Conservation (phyloP, 768 basidiomycete species). For the Coprinopsis sp. region DNA sequence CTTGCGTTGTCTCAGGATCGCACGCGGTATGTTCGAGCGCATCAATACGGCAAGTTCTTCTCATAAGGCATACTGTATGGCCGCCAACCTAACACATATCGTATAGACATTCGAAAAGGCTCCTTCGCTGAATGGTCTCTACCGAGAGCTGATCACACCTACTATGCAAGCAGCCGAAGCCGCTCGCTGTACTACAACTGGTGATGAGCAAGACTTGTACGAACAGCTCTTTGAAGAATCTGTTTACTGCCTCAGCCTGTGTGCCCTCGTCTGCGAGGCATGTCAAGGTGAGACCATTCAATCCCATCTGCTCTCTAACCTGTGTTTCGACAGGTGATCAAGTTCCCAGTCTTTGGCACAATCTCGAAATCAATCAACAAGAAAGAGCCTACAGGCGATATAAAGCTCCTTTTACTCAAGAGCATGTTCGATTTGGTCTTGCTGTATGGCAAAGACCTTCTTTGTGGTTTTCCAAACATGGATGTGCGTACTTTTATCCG, state of each 20-base stretch:
- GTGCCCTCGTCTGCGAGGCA: background rate
- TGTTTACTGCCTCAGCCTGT: background rate
- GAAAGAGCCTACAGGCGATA: background rate
- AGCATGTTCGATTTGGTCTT: conserved; percentile 1
- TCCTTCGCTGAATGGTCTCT: no score
- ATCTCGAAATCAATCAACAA: background rate
- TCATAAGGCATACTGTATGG: background rate
- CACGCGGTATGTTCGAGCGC: conserved; percentile 80
- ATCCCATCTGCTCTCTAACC: background rate
- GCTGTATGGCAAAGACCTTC: background rate
- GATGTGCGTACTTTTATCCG: no score
- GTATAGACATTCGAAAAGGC: background rate
- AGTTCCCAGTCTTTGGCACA: background rate
- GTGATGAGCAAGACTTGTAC: background rate
- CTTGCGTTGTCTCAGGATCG: conserved; percentile 68
- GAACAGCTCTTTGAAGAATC: background rate
- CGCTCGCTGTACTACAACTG: background rate
- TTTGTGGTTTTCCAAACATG: background rate
- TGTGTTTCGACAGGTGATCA: background rate
- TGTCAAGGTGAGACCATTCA: background rate
- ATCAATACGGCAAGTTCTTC: conserved; percentile 77
- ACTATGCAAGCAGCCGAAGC: conserved; percentile 42
- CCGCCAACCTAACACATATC: background rate
- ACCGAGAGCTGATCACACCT: no score
- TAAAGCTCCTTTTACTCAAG: background rate